Conservation (phyloP, 2,329 filamentous ascomycete species). For the Clonostachys chloroleuca region DNA sequence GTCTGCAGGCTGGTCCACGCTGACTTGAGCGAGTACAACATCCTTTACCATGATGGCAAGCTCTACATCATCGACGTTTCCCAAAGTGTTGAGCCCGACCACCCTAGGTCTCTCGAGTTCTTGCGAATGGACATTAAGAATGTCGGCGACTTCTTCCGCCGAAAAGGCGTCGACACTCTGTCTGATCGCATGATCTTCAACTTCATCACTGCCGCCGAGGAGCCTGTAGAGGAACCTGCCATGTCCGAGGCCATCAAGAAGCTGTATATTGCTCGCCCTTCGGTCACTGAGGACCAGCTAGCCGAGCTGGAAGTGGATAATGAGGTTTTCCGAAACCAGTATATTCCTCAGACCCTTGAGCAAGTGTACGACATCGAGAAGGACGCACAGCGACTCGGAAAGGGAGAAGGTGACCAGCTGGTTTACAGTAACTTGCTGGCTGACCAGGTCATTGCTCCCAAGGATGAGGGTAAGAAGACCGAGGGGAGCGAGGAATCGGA, state of each 20-base stretch:
- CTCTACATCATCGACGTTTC: constrained; percentile 97
- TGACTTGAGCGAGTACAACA: constrained; percentile 97
- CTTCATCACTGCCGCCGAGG: constrained; percentile 68
- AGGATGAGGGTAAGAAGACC: constrained; percentile 28
- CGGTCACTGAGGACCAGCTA: constrained; percentile 45
- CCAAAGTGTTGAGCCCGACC: constrained; percentile 95
- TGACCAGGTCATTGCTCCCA: constrained; percentile 48
- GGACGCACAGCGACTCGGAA: constrained; percentile 72
- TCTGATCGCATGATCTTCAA: constrained; percentile 76
- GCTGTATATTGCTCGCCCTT: constrained; percentile 55
- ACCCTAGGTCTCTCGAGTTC: constrained; percentile 89
- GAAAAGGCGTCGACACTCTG: constrained; percentile 78
- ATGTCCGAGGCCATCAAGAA: constrained; percentile 61
- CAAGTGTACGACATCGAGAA: constrained; percentile 96
- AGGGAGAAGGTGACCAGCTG: constrained; percentile 70
- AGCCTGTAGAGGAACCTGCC: constrained; percentile 53
- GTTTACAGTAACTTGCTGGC: constrained; percentile 85
- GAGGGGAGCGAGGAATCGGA: constrained; percentile 28
- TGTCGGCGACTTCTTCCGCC: constrained; percentile 84
- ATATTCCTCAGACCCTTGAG: constrained; percentile 92
- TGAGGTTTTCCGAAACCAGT: constrained; percentile 92
- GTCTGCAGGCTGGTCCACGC: constrained; percentile 89
- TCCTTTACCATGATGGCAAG: constrained; percentile 78
- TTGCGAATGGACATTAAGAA: constrained; percentile 99
- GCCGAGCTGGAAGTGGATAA: constrained; percentile 71